Base-by-base conservation (phyloP, 2,329 filamentous ascomycete genomes). In the Fusarium agapanthi region DNA sequence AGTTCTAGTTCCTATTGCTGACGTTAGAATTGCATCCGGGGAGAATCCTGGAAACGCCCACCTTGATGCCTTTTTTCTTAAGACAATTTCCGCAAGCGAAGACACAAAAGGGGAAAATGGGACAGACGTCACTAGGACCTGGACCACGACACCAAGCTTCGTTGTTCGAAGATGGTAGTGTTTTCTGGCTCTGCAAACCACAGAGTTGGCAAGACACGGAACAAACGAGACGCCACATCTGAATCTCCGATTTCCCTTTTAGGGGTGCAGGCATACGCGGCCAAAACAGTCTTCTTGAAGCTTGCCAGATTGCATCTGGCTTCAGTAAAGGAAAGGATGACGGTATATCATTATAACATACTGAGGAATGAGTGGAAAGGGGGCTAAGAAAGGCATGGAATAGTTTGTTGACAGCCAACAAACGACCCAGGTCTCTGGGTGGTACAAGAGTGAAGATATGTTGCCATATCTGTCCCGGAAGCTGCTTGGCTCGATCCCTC, bases 181-280 rank as follows among this genome's bases (percentile, higher is more conserved):
- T 61, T 45, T 51, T 40, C 24, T 69, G 66, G 70, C 78, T 80
- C 55, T 72, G 75, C 69, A 84, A 88, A 60, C 82, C 83, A 81
- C 94, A 96, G 73, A 91, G 89, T 77, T 95, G 90, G 80, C 94
- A 97, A 61, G 79, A 81, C 35, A 78, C 83, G 53, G 88, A 87
- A 80, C 89, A 90, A 40, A 90, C 85, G 56, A 96, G 83, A 76
- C 88, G 88, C 88, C 93, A 94, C 92, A 95, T 95, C 45, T 91
- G 88, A 72, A 93, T 84, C 80, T 96, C 93, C 45, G 88, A 88
- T 78, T 87, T 88, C 65, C 86, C 87, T 58, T 84, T 83, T 55
- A 95, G 84, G 34, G 93, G 93, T 62, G 86, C 86, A 51, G 93
- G 93, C 84, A 95, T 89, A 73, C 87, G 87, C 32, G 89, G 89